A percentile compares a stretch with the other conserved stretches of the same genome.
These are phyloP conservation scores for Clonostachys solani DNA, from an alignment of 2,329 filamentous ascomycete genomes.

Conservation along the genomic window DNA sequence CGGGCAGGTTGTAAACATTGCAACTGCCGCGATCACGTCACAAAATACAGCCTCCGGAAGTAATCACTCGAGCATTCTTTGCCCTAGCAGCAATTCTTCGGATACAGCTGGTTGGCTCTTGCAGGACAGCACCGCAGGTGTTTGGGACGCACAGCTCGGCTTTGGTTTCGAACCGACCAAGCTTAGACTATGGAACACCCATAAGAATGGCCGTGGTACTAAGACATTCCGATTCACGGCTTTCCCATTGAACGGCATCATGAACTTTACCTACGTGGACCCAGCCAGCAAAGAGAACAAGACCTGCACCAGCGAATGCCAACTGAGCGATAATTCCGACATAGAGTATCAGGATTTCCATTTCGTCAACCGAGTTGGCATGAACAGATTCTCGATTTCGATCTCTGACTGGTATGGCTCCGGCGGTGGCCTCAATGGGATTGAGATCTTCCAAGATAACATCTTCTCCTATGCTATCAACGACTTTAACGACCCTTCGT, in stretches of 20 bases:
- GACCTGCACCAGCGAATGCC: slow-evolving; percentile 78
- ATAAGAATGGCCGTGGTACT: slow-evolving; percentile 78
- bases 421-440: slow-evolving; percentile 79
- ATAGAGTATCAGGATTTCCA: slow-evolving; percentile 80
- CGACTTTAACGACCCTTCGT: slow-evolving; percentile 84
- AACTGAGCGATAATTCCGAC: slow-evolving; percentile 68
- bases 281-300: slow-evolving; percentile 61
- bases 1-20: slow-evolving; percentile 79
- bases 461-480: slow-evolving; percentile 82
- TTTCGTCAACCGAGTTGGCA: slow-evolving; percentile 84
- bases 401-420: slow-evolving; percentile 83
- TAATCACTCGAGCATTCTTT: slow-evolving; percentile 77
- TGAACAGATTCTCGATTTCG: slow-evolving; percentile 82
- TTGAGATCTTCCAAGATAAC: slow-evolving; percentile 83
- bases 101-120: slow-evolving; percentile 77
- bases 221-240: slow-evolving; percentile 85
- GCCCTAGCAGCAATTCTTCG: slow-evolving; percentile 62
- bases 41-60: slow-evolving; percentile 54
- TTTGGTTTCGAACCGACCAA: slow-evolving; percentile 87
- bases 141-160: slow-evolving; percentile 77
- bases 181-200: slow-evolving; percentile 83
- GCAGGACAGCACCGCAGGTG: slow-evolving; percentile 69
- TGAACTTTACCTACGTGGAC: slow-evolving; percentile 92
- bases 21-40: slow-evolving; percentile 68
- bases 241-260: slow-evolving; percentile 82